A percentile compares a stretch with the other conserved stretches of the same genome.
Conservation (phyloP, 2,329 filamentous ascomycete genomes). For the Keithomyces neogunnii region DNA sequence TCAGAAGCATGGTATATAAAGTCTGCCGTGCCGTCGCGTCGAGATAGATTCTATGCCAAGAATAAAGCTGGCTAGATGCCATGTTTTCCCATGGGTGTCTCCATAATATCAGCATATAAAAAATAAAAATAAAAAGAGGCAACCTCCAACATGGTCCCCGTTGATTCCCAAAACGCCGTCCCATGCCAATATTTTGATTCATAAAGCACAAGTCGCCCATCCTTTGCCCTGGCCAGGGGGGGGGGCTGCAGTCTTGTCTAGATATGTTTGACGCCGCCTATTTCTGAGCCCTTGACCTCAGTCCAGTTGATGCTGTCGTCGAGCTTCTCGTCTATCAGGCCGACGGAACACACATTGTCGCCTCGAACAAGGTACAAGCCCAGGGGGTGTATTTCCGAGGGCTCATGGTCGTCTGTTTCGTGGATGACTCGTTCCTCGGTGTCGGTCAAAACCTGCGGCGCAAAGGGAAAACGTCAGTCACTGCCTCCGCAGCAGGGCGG, state of each 20-base stretch:
- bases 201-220: neutral
- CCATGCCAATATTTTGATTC: conserved; percentile 6
- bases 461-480: neutral
- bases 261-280: conserved; percentile 76
- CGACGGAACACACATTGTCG: conserved; percentile 88
- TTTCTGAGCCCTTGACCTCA: conserved; percentile 75
- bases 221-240: conserved; percentile 11
- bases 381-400: conserved; percentile 70
- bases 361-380: conserved; percentile 89
- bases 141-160: neutral
- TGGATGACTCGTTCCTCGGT: conserved; percentile 88
- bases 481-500: too few relatives aligned
- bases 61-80: too few relatives aligned
- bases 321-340: conserved; percentile 80
- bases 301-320: conserved; percentile 90
- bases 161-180: conserved; percentile 9
- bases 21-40: neutral
- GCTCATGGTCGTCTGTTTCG: conserved; percentile 71
- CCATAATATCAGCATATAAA: neutral
- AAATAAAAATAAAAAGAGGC: conserved; percentile 3
- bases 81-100: too few relatives aligned
- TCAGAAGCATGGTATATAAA: neutral
- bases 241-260: conserved; percentile 18
- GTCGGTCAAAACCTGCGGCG: conserved; percentile 60
- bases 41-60: too few relatives aligned